These are phyloP conservation scores for Capsicum chinense DNA, from an alignment of 257 asterid species.

Conservation along the genomic window DNA sequence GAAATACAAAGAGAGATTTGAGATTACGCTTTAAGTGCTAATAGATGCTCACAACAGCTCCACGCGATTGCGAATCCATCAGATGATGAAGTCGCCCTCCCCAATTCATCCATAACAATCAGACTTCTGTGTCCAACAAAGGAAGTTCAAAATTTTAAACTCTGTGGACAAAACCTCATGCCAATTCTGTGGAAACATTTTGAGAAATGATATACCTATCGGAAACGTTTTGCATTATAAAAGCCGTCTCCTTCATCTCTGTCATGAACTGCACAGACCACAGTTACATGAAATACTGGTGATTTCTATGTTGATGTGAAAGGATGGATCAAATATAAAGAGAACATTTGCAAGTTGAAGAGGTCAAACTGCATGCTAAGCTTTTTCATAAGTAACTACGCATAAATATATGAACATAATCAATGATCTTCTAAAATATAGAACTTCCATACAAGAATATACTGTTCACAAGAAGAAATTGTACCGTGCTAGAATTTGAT, in stretches of 20 bases:
- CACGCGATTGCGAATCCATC: conserved; percentile 97
- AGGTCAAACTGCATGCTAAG: conserved; percentile 17
- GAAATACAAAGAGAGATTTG: conserved; percentile 30
- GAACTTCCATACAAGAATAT: background rate
- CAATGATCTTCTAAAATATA: background rate
- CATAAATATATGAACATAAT: conserved; percentile 15
- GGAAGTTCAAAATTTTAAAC: conserved; percentile 20
- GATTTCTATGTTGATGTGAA: background rate
- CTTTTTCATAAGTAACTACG: background rate
- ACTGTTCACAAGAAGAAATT: conserved; percentile 14
- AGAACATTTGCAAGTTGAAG: conserved; percentile 1
- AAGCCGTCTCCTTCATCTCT: conserved; percentile 97
- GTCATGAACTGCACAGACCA: conserved; percentile 82
- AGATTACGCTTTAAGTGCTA: conserved; percentile 77
- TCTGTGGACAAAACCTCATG: conserved; percentile 27
- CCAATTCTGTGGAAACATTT: background rate
- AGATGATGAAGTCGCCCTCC: conserved; percentile 97
- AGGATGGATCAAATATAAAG: background rate
- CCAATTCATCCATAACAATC: conserved; percentile 95
- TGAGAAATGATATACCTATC: conserved; percentile 52
- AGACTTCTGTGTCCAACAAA: conserved; percentile 67
- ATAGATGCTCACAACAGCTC: conserved; percentile 97
- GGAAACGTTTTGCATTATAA: conserved; percentile 91
- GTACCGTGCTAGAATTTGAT: conserved; percentile 97
- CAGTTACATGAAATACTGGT: conserved; percentile 9